Base-by-base conservation (phyloP, 805 yeast genomes). In the Tanozyma kutaoensis region DNA sequence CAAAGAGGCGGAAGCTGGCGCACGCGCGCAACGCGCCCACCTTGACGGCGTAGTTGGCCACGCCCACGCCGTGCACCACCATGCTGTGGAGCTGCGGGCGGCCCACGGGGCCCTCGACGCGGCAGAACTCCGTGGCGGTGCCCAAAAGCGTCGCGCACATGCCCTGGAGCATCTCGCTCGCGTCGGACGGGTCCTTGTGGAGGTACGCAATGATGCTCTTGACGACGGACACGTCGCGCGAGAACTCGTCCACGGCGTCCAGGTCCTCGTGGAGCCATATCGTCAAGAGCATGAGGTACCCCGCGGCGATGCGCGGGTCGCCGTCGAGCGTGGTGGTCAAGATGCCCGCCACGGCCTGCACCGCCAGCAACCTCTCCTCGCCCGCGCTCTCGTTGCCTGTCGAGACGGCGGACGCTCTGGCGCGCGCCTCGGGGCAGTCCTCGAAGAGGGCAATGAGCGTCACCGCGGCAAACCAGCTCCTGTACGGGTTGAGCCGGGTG, bases 201-300 rank as follows among this genome's bases (percentile, higher is more conserved):
- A 82, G 56, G 32, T 71, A 77, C 1, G 86, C 69, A 4, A 88
- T 48, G 8, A 88, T 51, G 0, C 88, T 67, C 35, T 70, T 76
- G 4, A 80, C 45, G n/a, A 66, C 66, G 0, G 88, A 62, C 1
- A 72, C 46, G 27, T 84, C 93, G 6, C 66, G 58, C 23, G 85
- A 52, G 40, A 91, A 78, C 38, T 76, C 84, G 41, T 78, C 62
- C 2, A 80, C 85, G 0, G 91, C 86, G 2, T 58, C 59, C 11
- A 67, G 61, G 44, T 84, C 84, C 38, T 80, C 95, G 54, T 64
- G 86, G 18, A 82, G 45, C 86, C 94, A 81, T 8, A 63, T 60
- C 0, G 75, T 66, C 22, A 91, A 57, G 8, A 88, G 58, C 71
- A 78, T 75, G 18, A 80, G 48, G 37, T 84, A 86, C 0, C 91